Percentiles rank a stretch among this genome's conserved stretches.
These are phyloP conservation scores for Gentiana dahurica DNA, from an alignment of 257 asterid genomes.

Conservation along the genomic window DNA sequence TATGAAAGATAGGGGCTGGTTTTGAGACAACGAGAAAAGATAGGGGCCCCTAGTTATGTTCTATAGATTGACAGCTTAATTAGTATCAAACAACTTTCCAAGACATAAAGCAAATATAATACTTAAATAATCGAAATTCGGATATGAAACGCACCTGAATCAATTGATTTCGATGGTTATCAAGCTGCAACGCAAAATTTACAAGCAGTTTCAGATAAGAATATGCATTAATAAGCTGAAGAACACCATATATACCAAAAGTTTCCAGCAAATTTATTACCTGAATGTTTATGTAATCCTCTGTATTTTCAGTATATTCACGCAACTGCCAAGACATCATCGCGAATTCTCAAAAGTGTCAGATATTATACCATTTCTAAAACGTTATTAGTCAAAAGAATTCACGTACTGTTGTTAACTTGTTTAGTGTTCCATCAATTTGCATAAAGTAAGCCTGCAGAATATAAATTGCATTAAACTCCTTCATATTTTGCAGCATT, in stretches of 20 bases:
- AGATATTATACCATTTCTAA: background rate
- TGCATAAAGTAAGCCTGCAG: conserved; percentile 94
- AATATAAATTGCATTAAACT: background rate
- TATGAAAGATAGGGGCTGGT: too few relatives aligned
- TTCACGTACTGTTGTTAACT: conserved; percentile 62
- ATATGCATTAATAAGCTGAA: conserved; percentile 1
- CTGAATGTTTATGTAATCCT: conserved; percentile 94
- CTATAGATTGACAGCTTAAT: too few relatives aligned
- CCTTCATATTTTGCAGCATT: background rate
- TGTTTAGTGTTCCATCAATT: conserved; percentile 79
- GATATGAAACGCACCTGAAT: conserved; percentile 50
- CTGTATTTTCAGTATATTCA: conserved; percentile 87
- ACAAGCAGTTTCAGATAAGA: conserved; percentile 7
- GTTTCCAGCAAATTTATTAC: conserved; percentile 19
- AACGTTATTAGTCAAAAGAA: background rate
- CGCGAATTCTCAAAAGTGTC: background rate
- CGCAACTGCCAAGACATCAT: conserved; percentile 50
- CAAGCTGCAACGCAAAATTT: conserved; percentile 47
- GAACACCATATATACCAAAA: background rate
- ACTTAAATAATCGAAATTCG: background rate
- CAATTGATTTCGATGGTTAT: conserved; percentile 90
- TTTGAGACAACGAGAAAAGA: too few relatives aligned
- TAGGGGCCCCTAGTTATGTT: too few relatives aligned
- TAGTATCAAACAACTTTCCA: background rate
- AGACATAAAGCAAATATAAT: background rate